Base-by-base conservation (phyloP, 768 basidiomycete genomes). In the Rhodotorula sphaerocarpa region DNA sequence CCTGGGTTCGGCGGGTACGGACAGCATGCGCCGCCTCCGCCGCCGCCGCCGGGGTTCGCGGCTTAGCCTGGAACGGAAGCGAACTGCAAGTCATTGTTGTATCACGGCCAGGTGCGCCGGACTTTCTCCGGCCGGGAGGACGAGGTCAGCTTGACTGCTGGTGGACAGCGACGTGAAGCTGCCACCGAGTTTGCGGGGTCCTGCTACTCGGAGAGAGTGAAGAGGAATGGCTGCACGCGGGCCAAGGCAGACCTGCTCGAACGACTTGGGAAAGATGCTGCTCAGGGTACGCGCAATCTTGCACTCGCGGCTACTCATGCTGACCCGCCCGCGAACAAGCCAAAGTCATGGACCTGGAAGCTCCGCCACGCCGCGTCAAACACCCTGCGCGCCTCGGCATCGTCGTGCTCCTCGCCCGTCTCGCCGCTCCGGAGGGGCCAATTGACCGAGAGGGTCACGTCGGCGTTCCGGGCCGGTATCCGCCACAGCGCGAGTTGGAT, bases 391-490 rank as follows among this genome's bases (percentile, higher is more conserved):
- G 79, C 79, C 20, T 70, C 72, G 63, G 73, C 71, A 43, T 76
- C 71, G 31, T 74, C 75, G 54, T 77, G 76, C 62, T 75, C 61
- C 71, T 75, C 74, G 16, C 82, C 75, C 46, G 59, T 55, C 25
- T 63, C 62, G 25, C 59, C 67, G 50, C 73, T 73, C 44, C 79
- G 76, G 43, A 69, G 59, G 34, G 92, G 92, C 27, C 87, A 80
- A 75, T 92, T 96, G 72, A 85, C 85, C 23, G 87, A 86, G 63
- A 88, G 80, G 33, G 95, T 86, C 27, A 99, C 74, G 73, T 99
- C 95, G 10, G 85, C 81, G 39, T 79, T 78, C 74, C 87, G 87
- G 28, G 77, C 72, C 70, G 81, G 77, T 27, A 93, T 78, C 39
- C 93, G 83, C 77, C 84, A 96, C 18, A 97, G 79, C 9, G 85